phyloP scores from a whole-genome alignment of 495 filamentous ascomycete genomes.

The Lophiostoma macrostomum region DNA sequence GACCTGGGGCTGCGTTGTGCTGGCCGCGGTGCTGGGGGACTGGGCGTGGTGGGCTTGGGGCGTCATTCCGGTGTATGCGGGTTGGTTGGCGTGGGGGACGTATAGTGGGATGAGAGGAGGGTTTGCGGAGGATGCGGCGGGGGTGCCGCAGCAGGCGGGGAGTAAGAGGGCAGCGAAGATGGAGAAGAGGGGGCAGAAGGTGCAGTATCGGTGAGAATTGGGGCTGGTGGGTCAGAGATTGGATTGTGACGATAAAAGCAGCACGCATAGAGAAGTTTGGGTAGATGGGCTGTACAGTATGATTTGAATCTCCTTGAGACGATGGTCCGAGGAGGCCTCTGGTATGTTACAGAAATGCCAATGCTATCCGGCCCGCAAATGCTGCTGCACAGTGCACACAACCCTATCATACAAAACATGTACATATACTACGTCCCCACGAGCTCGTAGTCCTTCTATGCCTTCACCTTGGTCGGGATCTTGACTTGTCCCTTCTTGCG shows the following conservation, averaged over 20 bases:
- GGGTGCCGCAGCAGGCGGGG: constrained; percentile 11
- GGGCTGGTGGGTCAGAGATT: not conserved
- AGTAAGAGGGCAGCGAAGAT: constrained; percentile 44
- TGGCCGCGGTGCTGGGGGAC: constrained; percentile 39
- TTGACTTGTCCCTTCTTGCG: constrained; percentile 71
- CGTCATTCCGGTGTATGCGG: constrained; percentile 41
- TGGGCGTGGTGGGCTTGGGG: constrained; percentile 42
- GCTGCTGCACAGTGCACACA: no score
- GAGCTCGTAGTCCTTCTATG: constrained; percentile 22
- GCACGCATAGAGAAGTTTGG: no score
- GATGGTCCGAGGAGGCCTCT: no score
- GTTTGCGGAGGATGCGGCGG: constrained; percentile 28
- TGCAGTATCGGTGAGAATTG: constrained; percentile 37
- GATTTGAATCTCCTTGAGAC: no score
- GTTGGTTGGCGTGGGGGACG: constrained; percentile 37
- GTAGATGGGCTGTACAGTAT: no score
- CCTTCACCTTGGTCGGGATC: constrained; percentile 62
- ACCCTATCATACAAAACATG: constrained; percentile 25
- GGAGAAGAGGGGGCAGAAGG: constrained; percentile 43
- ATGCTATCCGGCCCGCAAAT: not conserved
- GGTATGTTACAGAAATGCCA: no score
- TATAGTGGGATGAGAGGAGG: constrained; percentile 35
- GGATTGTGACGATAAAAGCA: not conserved
- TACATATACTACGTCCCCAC: constrained; percentile 19
- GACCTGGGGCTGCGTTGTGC: constrained; percentile 53